A percentile compares a stretch with the other conserved stretches of the same genome.
Conservation (phyloP, 2,329 filamentous ascomycete genomes). For the Chrysosphaeria jannelii region DNA sequence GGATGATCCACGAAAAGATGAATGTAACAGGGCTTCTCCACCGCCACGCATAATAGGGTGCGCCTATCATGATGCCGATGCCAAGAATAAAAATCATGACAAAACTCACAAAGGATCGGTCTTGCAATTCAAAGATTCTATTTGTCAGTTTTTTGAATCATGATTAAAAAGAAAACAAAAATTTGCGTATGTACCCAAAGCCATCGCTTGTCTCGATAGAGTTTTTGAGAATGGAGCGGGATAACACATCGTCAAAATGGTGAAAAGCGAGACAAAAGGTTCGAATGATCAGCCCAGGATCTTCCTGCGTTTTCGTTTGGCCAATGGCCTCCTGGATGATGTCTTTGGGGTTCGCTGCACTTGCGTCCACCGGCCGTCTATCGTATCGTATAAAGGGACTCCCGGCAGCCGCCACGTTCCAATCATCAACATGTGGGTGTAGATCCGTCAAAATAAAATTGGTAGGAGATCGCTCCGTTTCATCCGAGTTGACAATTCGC, state of each 20-base stretch:
- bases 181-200: constrained; percentile 17
- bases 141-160: too few species aligned
- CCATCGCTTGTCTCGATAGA: constrained; percentile 33
- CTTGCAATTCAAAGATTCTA: constrained; percentile 43
- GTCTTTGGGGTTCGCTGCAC: constrained; percentile 21
- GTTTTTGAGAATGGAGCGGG: constrained; percentile 27
- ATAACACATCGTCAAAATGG: constrained; percentile 38
- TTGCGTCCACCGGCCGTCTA: constrained; percentile 30
- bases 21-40: constrained; percentile 22
- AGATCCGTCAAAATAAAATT: constrained; percentile 35
- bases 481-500: constrained; percentile 18
- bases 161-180: constrained; percentile 3
- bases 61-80: constrained; percentile 17
- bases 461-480: constrained; percentile 3
- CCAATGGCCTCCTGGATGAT: constrained; percentile 7
- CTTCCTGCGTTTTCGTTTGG: neutral
- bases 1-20: constrained; percentile 34
- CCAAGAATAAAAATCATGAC: constrained; percentile 21
- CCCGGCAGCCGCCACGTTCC: constrained; percentile 19
- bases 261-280: constrained; percentile 50
- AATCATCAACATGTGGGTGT: constrained; percentile 29
- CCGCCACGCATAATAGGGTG: constrained; percentile 21
- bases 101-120: constrained; percentile 23
- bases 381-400: constrained; percentile 29
- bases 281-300: constrained; percentile 18